phyloP scores from a whole-genome alignment of 1,284 basidiomycete species.

The Austroboletus novae-zelandiae region DNA sequence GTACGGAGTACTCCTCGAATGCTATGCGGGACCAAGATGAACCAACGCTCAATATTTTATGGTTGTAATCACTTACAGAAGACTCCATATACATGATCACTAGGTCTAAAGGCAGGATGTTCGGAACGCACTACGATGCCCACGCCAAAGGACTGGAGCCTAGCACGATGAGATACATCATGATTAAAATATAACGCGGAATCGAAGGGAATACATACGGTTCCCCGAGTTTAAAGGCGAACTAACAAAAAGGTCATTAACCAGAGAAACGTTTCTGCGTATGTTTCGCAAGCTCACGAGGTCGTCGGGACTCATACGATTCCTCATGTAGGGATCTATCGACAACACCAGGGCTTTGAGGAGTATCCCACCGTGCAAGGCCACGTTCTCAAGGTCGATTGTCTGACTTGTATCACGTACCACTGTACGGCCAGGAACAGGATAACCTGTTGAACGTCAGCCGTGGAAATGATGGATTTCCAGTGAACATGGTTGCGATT shows the following conservation, averaged over 20 bases:
- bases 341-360: constrained; percentile 18
- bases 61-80: constrained; percentile 8
- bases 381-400: constrained; percentile 15
- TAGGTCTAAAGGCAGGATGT: constrained; percentile 10
- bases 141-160: constrained; percentile 4
- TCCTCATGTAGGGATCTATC: constrained; percentile 7
- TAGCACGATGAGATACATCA: background rate
- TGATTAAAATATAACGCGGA: background rate
- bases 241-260: background rate
- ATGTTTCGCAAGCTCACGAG: background rate
- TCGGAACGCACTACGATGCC: constrained; percentile 19
- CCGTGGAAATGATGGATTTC: background rate
- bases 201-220: constrained; percentile 1
- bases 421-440: constrained; percentile 13
- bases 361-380: constrained; percentile 14
- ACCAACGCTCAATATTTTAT: background rate
- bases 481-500: background rate
- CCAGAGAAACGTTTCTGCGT: constrained; percentile 7
- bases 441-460: constrained; percentile 15
- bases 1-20: constrained; percentile 20
- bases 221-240: constrained; percentile 7
- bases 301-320: constrained; percentile 3
- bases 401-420: constrained; percentile 9
- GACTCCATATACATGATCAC: constrained; percentile 14
- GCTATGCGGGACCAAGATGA: constrained; percentile 4